Evolutionary conservation across 306 rosid species (phyloP).

Genomic region (Begonia masoniana): DNA sequence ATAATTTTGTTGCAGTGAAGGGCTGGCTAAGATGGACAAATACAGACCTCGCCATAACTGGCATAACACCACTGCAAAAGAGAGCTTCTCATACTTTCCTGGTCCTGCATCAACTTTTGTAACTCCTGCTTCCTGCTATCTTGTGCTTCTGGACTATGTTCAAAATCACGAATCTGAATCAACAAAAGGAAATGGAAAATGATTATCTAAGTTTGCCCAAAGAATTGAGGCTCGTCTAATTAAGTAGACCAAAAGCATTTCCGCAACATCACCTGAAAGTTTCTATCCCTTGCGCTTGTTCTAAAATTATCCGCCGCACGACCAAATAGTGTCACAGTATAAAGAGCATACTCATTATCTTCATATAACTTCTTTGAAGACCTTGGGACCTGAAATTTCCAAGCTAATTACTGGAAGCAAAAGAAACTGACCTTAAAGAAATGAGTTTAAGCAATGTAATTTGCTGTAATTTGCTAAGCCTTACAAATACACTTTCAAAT

Average conservation of each 20-base stretch:
- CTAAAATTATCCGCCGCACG: slow-evolving; percentile 85
- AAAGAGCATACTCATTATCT: slow-evolving; percentile 90
- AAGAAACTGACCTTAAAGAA: background rate
- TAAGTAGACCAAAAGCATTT: too few species aligned
- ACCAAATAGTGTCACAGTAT: slow-evolving; percentile 68
- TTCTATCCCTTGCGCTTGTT: slow-evolving; percentile 73
- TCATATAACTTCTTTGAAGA: slow-evolving; percentile 75
- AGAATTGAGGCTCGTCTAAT: too few species aligned
- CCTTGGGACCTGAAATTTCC: slow-evolving; percentile 68
- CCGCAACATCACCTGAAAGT: slow-evolving; percentile 60
- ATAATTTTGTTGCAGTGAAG: slow-evolving; percentile 2
- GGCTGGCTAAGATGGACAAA: background rate
- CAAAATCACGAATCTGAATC: slow-evolving; percentile 80
- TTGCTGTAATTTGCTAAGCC: background rate
- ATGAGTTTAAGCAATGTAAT: slow-evolving; percentile 1
- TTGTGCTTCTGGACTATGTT: slow-evolving; percentile 68
- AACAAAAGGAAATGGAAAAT: slow-evolving; percentile 15
- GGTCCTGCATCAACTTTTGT: slow-evolving; percentile 67
- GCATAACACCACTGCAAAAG: slow-evolving; percentile 82
- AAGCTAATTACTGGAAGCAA: too few species aligned
- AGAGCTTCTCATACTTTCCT: slow-evolving; percentile 70
- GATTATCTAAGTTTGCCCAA: slow-evolving; percentile 1
- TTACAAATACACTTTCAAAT: too few species aligned
- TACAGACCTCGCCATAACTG: slow-evolving; percentile 81
- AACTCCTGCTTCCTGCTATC: slow-evolving; percentile 66